Evolutionary conservation across 495 filamentous ascomycete species (phyloP).

Genomic region (Xylaria venustula): DNA sequence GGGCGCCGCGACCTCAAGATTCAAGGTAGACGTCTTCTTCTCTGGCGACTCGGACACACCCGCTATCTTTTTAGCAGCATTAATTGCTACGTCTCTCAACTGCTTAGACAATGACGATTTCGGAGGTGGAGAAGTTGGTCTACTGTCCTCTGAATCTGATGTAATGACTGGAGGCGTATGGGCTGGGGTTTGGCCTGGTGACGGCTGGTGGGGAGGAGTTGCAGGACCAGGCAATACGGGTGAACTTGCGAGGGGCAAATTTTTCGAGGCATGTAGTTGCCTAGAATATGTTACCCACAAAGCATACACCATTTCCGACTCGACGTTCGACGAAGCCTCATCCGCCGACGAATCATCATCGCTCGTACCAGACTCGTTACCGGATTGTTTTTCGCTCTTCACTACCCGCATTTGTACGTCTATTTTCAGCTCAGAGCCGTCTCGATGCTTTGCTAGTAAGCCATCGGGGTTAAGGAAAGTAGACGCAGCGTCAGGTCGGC

Average conservation of each 20-base stretch:
- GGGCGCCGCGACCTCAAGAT: conserved; percentile 22
- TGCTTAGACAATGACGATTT: conserved; percentile 70
- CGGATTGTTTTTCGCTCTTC: conserved; percentile 66
- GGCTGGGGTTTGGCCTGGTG: conserved; percentile 65
- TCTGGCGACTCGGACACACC: conserved; percentile 36
- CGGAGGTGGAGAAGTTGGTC: conserved; percentile 33
- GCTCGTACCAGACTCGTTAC: conserved; percentile 42
- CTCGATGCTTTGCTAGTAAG: conserved; percentile 79
- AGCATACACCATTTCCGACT: conserved; percentile 85
- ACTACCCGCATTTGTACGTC: conserved; percentile 96
- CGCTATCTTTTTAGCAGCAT: conserved; percentile 46
- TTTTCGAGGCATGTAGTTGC: conserved; percentile 74
- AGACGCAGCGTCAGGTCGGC: conserved; percentile 69
- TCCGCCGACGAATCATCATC: conserved; percentile 45
- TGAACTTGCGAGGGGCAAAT: conserved; percentile 55
- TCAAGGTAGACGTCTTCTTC: conserved; percentile 31
- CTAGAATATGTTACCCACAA: conserved; percentile 96
- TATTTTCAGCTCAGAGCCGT: conserved; percentile 86
- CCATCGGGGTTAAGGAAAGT: conserved; percentile 79
- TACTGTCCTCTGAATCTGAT: conserved; percentile 45
- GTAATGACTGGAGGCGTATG: conserved; percentile 52
- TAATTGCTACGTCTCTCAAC: conserved; percentile 65
- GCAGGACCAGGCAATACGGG: conserved; percentile 58
- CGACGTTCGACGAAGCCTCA: conserved; percentile 26
- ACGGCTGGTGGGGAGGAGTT: conserved; percentile 72